Conservation (phyloP, 495 filamentous ascomycete genomes). For the Neurospora cerealis region DNA sequence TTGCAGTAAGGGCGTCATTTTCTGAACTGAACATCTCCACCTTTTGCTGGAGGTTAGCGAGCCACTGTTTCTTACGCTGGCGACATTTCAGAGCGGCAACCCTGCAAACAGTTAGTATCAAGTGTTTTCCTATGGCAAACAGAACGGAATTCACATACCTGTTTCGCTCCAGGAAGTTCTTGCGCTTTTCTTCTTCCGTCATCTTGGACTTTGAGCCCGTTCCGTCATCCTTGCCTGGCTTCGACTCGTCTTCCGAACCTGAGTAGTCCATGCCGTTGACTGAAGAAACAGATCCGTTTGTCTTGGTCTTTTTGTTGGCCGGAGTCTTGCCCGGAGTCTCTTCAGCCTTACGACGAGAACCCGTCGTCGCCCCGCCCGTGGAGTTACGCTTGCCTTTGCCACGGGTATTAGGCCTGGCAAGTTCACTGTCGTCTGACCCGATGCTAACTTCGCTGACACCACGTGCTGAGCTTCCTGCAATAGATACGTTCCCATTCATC, state of each 20-base stretch:
- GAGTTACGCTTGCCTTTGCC: conserved; percentile 60
- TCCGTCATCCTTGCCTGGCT: conserved; percentile 41
- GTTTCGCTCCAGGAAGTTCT: conserved; percentile 95
- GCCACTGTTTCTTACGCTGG: conserved; percentile 98
- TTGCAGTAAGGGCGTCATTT: conserved; percentile 77
- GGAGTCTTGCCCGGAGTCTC: conserved; percentile 56
- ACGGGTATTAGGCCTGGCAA: conserved; percentile 47
- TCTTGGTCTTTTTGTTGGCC: conserved; percentile 63
- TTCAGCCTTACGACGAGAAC: conserved; percentile 71
- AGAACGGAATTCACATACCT: conserved; percentile 50
- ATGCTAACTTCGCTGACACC: conserved; percentile 62
- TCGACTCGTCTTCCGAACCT: conserved; percentile 34
- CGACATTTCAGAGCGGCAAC: conserved; percentile 95
- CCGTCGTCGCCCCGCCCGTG: conserved; percentile 23
- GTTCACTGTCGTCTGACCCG: conserved; percentile 65
- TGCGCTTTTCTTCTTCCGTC: conserved; percentile 98
- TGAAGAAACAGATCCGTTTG: conserved; percentile 36
- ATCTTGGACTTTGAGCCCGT: conserved; percentile 55
- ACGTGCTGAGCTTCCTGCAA: conserved; percentile 34
- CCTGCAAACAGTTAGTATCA: conserved; percentile 39
- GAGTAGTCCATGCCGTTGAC: conserved; percentile 20
- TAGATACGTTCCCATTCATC: conserved; percentile 36
- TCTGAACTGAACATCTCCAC: conserved; percentile 86
- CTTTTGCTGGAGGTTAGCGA: conserved; percentile 88
- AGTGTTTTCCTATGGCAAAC: not conserved